phyloP scores from a whole-genome alignment of 106 monocot species.

The Acorus calamus region DNA sequence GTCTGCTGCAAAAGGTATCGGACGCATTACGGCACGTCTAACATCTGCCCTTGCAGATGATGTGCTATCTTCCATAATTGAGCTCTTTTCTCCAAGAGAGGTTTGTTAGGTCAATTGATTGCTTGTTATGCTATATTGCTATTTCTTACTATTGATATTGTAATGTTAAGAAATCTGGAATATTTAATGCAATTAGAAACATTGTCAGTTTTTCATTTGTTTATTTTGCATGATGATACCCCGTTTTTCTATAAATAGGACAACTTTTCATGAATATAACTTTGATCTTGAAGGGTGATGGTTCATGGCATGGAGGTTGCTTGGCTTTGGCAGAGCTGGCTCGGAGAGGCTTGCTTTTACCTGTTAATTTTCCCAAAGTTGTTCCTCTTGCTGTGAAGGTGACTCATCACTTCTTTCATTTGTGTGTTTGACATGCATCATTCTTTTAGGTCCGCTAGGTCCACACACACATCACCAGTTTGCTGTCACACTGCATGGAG shows the following conservation, averaged over 20 bases:
- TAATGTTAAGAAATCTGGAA: too few relatives aligned
- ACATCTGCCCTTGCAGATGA: slow-evolving; percentile 73
- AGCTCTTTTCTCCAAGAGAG: slow-evolving; percentile 88
- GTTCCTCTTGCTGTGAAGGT: slow-evolving; percentile 84
- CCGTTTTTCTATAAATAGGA: neutral
- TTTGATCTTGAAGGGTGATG: slow-evolving; percentile 70
- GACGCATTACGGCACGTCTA: slow-evolving; percentile 73
- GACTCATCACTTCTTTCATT: neutral
- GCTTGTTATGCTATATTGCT: slow-evolving; percentile 6
- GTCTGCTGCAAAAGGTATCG: slow-evolving; percentile 98
- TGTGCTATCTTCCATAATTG: slow-evolving; percentile 74
- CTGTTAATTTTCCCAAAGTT: slow-evolving; percentile 72
- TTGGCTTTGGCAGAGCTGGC: slow-evolving; percentile 93
- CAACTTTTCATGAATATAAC: neutral
- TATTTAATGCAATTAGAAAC: too few relatives aligned
- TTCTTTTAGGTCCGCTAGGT: too few relatives aligned
- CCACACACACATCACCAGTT: too few relatives aligned
- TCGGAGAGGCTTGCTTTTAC: slow-evolving; percentile 88
- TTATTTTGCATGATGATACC: neutral
- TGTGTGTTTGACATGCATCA: too few relatives aligned
- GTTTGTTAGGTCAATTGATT: slow-evolving; percentile 20
- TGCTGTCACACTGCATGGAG: too few relatives aligned
- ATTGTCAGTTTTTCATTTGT: neutral
- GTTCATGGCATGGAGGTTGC: slow-evolving; percentile 99
- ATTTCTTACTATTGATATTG: neutral